A percentile compares a stretch with the other conserved stretches of the same genome.
phyloP scores from a whole-genome alignment of 2,329 filamentous ascomycete species.

The Epichloe uncinata region DNA sequence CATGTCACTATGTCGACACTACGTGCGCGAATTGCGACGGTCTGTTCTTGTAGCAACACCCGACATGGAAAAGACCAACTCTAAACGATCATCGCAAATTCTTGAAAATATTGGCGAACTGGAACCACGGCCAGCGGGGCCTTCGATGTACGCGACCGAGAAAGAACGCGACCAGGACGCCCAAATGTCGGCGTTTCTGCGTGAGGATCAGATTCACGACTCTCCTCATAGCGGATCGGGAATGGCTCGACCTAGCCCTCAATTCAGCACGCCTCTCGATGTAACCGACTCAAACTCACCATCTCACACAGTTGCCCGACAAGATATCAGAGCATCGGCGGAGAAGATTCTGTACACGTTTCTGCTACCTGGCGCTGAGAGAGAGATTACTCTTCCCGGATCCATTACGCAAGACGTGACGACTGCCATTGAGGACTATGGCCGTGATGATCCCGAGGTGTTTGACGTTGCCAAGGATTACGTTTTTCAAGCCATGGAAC shows the following conservation, averaged over 20 bases:
- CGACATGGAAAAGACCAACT: conserved; percentile 67
- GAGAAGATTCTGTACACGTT: conserved; percentile 99
- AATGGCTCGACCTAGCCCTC: conserved; percentile 34
- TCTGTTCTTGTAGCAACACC: conserved; percentile 90
- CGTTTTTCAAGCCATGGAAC: conserved; percentile 98
- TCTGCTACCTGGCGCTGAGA: conserved; percentile 83
- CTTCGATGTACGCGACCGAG: conserved; percentile 49
- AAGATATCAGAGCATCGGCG: conserved; percentile 83
- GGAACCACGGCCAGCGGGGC: conserved; percentile 43
- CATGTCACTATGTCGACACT: conserved; percentile 94
- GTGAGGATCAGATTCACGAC: conserved; percentile 49
- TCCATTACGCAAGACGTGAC: conserved; percentile 79
- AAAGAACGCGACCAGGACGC: conserved; percentile 73
- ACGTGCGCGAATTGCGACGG: conserved; percentile 85
- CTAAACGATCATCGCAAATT: conserved; percentile 72
- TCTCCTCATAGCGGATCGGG: conserved; percentile 37
- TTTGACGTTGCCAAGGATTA: conserved; percentile 98
- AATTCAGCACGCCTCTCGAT: conserved; percentile 48
- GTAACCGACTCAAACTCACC: conserved; percentile 70
- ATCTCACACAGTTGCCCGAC: conserved; percentile 68
- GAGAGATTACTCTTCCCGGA: conserved; percentile 87
- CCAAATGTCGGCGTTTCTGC: conserved; percentile 80
- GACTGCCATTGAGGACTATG: conserved; percentile 75
- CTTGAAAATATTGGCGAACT: conserved; percentile 62
- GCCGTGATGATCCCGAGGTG: conserved; percentile 89